Conservation (phyloP, 73 alveolate genomes). For the Paramecium primaurelia region DNA sequence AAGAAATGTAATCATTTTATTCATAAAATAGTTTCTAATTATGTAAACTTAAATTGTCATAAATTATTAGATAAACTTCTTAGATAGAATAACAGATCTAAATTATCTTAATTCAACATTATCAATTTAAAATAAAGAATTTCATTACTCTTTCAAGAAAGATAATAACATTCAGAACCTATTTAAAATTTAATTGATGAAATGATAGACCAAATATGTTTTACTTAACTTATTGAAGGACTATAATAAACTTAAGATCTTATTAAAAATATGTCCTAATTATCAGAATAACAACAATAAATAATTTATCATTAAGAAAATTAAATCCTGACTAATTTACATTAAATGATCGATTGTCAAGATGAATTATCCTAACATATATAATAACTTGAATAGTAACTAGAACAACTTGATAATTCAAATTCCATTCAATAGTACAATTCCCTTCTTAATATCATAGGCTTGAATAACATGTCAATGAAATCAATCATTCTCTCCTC, state of each 20-base stretch:
- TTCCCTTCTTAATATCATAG: not conserved
- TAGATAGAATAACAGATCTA: not conserved
- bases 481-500: not conserved
- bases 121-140: not conserved
- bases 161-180: not conserved
- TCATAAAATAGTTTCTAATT: not conserved
- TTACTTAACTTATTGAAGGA: not conserved
- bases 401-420: not conserved
- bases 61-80: not conserved
- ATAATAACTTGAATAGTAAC: not conserved
- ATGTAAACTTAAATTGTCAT: not conserved
- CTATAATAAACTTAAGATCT: not conserved
- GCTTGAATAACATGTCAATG: not conserved
- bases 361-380: not conserved
- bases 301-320: not conserved
- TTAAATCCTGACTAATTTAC: not conserved
- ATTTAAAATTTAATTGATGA: conserved; percentile 10
- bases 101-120: not conserved
- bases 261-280: not conserved
- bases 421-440: not conserved
- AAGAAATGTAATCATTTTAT: not conserved
- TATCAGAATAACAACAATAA: not conserved
- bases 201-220: not conserved
- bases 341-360: not conserved
- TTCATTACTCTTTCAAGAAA: not conserved